phyloP scores from a whole-genome alignment of 2,329 filamentous ascomycete species.

The Calonectria ilicicola region DNA sequence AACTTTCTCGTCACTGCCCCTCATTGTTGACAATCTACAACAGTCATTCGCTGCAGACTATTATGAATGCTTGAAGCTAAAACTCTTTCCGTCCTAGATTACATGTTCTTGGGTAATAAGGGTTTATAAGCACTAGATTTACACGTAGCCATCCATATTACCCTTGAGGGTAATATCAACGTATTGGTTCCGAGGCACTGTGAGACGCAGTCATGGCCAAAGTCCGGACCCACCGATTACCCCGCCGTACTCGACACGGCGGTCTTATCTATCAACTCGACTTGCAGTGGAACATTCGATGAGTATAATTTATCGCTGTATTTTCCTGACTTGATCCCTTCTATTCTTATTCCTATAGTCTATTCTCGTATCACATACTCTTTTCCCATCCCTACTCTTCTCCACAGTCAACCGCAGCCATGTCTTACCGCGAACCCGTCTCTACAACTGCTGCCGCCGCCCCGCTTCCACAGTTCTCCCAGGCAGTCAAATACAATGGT shows the following conservation, averaged over 20 bases:
- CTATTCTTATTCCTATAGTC: not conserved
- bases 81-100: no score
- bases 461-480: conserved; percentile 67
- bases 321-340: not conserved
- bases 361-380: not conserved
- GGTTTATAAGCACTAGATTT: no score
- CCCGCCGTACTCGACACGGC: not conserved
- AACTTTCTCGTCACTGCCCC: not conserved
- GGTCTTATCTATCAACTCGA: not conserved
- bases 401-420: not conserved
- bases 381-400: not conserved
- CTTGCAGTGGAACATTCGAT: no score
- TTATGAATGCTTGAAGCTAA: no score
- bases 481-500: conserved; percentile 71
- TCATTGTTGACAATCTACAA: not conserved
- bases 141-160: no score
- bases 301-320: not conserved
- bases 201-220: no score
- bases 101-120: no score
- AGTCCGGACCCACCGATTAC: no score
- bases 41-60: no score
- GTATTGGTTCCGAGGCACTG: no score
- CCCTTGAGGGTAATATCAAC: no score
- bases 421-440: not conserved
- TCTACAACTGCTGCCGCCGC: conserved; percentile 20